Evolutionary conservation across 768 basidiomycete species (phyloP).

Genomic region (Fomitopsis serialis): DNA sequence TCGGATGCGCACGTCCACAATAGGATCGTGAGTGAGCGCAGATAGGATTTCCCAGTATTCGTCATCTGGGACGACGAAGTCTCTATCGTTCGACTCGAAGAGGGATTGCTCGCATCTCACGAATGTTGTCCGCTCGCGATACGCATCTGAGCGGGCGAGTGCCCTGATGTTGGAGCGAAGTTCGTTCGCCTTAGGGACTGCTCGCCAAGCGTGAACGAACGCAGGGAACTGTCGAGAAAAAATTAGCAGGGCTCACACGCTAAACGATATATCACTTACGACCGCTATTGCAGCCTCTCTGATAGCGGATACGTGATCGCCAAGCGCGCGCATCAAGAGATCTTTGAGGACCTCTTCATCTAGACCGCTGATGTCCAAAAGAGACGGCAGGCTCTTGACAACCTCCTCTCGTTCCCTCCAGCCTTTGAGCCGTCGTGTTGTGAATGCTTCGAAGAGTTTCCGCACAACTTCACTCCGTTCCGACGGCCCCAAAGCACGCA

Average conservation of each 20-base stretch:
- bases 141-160: conserved; percentile 12
- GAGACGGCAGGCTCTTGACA: conserved; percentile 46
- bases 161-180: conserved; percentile 10
- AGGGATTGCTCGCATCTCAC: conserved; percentile 70
- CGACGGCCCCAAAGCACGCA: conserved; percentile 42
- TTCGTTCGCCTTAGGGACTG: conserved; percentile 12
- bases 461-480: conserved; percentile 39
- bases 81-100: conserved; percentile 29
- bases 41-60: conserved; percentile 52
- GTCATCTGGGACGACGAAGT: conserved; percentile 34
- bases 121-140: conserved; percentile 43
- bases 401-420: conserved; percentile 84
- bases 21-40: conserved; percentile 54
- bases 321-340: conserved; percentile 57
- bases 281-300: conserved; percentile 65
- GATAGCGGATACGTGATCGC: conserved; percentile 81
- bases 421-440: conserved; percentile 54
- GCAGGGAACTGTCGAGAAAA: conserved; percentile 8
- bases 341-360: conserved; percentile 42
- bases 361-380: conserved; percentile 38
- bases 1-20: conserved; percentile 83
- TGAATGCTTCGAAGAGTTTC: conserved; percentile 39
- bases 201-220: conserved; percentile 15
- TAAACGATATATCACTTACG: conserved; percentile 37
- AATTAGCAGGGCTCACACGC: neutral